These are phyloP conservation scores for Pythium folliculosum DNA, from an alignment of 352 stramenopile genomes.

Conservation along the genomic window DNA sequence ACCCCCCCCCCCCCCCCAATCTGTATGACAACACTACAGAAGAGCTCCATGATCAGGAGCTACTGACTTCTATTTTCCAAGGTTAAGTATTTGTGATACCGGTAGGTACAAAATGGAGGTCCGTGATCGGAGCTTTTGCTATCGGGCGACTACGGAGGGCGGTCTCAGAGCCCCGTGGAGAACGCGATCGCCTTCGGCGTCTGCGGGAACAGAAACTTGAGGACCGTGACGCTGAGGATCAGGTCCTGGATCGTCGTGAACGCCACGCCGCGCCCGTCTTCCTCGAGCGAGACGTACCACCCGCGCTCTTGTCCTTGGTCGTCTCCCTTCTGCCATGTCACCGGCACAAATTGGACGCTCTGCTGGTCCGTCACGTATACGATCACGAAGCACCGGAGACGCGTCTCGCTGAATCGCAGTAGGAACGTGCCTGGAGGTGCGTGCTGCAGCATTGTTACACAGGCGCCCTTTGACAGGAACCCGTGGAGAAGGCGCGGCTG, in stretches of 20 bases:
- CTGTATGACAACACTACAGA: too few relatives aligned
- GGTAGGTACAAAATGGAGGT: too few relatives aligned
- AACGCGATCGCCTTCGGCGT: slow-evolving; percentile 54
- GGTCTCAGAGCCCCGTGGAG: too few relatives aligned
- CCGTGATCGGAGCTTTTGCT: too few relatives aligned
- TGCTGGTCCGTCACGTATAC: slow-evolving; percentile 62
- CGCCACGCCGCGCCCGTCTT: slow-evolving; percentile 45
- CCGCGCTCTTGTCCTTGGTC: slow-evolving; percentile 21
- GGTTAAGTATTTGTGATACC: too few relatives aligned
- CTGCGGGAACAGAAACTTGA: slow-evolving; percentile 80
- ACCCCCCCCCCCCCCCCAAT: too few relatives aligned
- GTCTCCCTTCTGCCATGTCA: slow-evolving; percentile 42
- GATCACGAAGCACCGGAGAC: slow-evolving; percentile 67
- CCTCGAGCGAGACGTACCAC: slow-evolving; percentile 71
- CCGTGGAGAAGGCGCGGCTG: slow-evolving; percentile 79
- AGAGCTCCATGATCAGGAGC: too few relatives aligned
- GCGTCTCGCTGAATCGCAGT: slow-evolving; percentile 78
- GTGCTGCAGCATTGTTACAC: slow-evolving; percentile 70
- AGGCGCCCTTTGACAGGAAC: slow-evolving; percentile 82
- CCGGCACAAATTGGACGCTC: slow-evolving; percentile 74
- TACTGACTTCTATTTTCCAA: too few relatives aligned
- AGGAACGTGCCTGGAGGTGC: slow-evolving; percentile 76
- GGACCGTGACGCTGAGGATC: slow-evolving; percentile 76
- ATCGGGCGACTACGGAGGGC: too few relatives aligned
- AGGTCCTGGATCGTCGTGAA: slow-evolving; percentile 69